Evolutionary conservation across 192 early-diverging fungal species (phyloP).

Genomic region (Cladochytrium replicatum): DNA sequence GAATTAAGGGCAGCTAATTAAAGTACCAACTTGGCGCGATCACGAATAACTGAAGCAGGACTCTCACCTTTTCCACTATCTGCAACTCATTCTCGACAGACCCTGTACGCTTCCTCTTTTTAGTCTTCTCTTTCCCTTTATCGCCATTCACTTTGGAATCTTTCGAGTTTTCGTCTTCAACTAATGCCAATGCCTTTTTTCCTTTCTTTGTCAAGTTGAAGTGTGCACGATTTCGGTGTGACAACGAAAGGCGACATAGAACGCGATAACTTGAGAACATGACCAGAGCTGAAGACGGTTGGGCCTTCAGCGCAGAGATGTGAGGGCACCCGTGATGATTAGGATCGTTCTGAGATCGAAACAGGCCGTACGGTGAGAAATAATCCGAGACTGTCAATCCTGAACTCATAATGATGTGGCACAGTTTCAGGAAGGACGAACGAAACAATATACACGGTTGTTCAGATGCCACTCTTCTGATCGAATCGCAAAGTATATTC

Average conservation of each 20-base stretch:
- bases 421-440: no score
- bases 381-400: no score
- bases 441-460: no score
- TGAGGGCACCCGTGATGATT: conserved; percentile 19
- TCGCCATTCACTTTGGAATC: not conserved
- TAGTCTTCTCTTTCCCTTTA: not conserved
- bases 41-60: not conserved
- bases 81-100: conserved; percentile 18
- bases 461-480: no score
- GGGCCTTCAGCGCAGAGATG: conserved; percentile 14
- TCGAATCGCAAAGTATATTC: no score
- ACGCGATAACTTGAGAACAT: conserved; percentile 12
- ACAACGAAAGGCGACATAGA: conserved; percentile 20
- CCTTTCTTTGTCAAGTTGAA: conserved; percentile 20
- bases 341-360: conserved; percentile 7
- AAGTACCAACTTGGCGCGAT: not conserved
- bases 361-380: conserved; percentile 17
- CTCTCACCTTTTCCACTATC: conserved; percentile 13
- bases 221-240: conserved; percentile 10
- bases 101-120: not conserved
- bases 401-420: no score
- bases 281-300: conserved; percentile 5
- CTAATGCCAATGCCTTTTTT: not conserved
- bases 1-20: conserved; percentile 17
- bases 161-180: not conserved